Evolutionary conservation across 306 rosid genomes (phyloP).

Genomic region (Abrus precatorius): DNA sequence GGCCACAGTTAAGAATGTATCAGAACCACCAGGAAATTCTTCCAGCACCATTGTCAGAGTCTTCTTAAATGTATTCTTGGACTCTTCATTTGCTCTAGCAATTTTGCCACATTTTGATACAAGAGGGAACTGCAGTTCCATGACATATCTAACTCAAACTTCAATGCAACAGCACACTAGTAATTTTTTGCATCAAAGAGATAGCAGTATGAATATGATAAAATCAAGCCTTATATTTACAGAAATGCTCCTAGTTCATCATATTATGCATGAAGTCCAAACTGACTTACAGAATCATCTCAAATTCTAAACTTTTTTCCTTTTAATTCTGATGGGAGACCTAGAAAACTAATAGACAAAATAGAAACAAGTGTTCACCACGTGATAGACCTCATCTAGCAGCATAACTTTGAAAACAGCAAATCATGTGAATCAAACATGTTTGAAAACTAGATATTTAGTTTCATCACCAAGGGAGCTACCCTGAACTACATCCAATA

Average conservation of each 20-base stretch:
- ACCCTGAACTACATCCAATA: background rate
- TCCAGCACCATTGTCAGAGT: conserved; percentile 62
- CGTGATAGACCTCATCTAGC: background rate
- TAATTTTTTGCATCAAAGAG: conserved; percentile 40
- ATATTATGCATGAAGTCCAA: background rate
- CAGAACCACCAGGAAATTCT: conserved; percentile 90
- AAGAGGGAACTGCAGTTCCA: conserved; percentile 90
- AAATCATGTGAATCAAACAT: background rate
- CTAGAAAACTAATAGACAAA: conserved; percentile 23
- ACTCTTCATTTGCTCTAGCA: conserved; percentile 65
- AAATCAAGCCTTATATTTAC: conserved; percentile 27
- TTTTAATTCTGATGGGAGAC: background rate
- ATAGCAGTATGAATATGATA: conserved; percentile 32
- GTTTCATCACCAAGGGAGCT: background rate
- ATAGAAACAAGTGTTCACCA: background rate
- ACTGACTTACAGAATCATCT: conserved; percentile 4
- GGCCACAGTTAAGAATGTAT: conserved; percentile 70
- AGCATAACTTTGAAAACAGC: conserved; percentile 17
- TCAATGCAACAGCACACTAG: conserved; percentile 37
- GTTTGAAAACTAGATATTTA: conserved; percentile 20
- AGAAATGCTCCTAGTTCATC: background rate
- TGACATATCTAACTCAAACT: conserved; percentile 43
- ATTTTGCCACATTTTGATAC: conserved; percentile 86
- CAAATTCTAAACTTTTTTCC: background rate
- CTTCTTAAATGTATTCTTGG: conserved; percentile 52